phyloP scores from a whole-genome alignment of 1,284 basidiomycete genomes.

The Tilletia horrida region DNA sequence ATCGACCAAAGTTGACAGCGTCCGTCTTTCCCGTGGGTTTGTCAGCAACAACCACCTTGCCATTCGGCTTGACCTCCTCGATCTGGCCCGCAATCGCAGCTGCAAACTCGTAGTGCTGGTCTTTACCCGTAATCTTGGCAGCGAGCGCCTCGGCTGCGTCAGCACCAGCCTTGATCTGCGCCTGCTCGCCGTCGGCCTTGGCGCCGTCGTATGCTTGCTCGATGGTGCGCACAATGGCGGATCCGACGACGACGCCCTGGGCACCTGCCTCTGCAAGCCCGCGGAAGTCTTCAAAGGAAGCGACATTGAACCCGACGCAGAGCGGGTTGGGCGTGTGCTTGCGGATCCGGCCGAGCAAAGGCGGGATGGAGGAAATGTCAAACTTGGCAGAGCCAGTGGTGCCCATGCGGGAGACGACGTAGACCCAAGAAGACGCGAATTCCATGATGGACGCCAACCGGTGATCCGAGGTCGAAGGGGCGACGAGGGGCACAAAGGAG shows the following conservation, averaged over 20 bases:
- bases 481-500: conserved; percentile 93
- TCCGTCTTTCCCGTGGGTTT: conserved; percentile 31
- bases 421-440: conserved; percentile 96
- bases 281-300: conserved; percentile 86
- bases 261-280: conserved; percentile 72
- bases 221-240: conserved; percentile 65
- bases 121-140: conserved; percentile 15
- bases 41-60: conserved; percentile 40
- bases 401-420: conserved; percentile 84
- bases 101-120: conserved; percentile 10
- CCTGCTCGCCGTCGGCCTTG: neutral
- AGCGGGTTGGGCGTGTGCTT: conserved; percentile 68
- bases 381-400: conserved; percentile 85
- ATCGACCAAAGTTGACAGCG: conserved; percentile 65
- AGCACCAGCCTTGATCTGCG: conserved; percentile 33
- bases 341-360: conserved; percentile 54
- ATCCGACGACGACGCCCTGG: conserved; percentile 88
- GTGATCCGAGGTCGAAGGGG: conserved; percentile 81
- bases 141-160: conserved; percentile 37
- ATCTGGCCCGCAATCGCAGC: conserved; percentile 11
- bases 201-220: conserved; percentile 2
- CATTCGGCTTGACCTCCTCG: conserved; percentile 32
- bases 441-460: conserved; percentile 86
- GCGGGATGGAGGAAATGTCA: conserved; percentile 57
- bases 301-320: conserved; percentile 94